phyloP scores from a whole-genome alignment of 2,329 filamentous ascomycete species.

The Venturia effusa region DNA sequence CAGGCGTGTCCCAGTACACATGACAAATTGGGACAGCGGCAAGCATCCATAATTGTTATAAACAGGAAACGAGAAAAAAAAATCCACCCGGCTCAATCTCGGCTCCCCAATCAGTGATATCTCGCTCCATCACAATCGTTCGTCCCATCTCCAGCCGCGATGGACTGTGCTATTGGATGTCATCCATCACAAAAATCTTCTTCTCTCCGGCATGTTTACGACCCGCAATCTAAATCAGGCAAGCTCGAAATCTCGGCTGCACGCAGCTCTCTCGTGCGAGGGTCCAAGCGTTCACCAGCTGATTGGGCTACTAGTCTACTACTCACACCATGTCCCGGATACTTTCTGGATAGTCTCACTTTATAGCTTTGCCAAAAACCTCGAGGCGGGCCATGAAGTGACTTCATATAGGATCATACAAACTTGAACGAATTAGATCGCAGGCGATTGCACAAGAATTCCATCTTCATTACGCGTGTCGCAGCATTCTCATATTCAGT shows the following conservation, averaged over 20 bases:
- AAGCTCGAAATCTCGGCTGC: neutral
- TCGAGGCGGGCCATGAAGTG: too few species aligned
- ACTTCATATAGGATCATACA: too few species aligned
- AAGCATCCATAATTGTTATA: neutral
- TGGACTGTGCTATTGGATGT: neutral
- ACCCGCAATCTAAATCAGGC: neutral
- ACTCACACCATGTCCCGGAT: too few species aligned
- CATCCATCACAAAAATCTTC: neutral
- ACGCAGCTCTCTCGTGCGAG: neutral
- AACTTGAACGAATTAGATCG: too few species aligned
- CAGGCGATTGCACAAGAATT: too few species aligned
- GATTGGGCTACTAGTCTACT: too few species aligned
- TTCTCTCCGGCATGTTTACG: neutral
- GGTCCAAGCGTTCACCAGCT: neutral
- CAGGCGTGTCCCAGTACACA: neutral
- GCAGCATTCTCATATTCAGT: too few species aligned
- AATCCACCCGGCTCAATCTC: too few species aligned
- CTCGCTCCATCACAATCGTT: neutral
- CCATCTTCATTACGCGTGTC: too few species aligned
- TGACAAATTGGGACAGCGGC: neutral
- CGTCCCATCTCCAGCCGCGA: neutral
- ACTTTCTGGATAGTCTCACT: too few species aligned
- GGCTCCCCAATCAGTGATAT: too few species aligned
- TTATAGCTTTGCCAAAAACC: too few species aligned
- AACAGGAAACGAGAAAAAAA: neutral